Conservation (phyloP, 805 yeast genomes). For the Maudiozyma pseudohumilis region DNA sequence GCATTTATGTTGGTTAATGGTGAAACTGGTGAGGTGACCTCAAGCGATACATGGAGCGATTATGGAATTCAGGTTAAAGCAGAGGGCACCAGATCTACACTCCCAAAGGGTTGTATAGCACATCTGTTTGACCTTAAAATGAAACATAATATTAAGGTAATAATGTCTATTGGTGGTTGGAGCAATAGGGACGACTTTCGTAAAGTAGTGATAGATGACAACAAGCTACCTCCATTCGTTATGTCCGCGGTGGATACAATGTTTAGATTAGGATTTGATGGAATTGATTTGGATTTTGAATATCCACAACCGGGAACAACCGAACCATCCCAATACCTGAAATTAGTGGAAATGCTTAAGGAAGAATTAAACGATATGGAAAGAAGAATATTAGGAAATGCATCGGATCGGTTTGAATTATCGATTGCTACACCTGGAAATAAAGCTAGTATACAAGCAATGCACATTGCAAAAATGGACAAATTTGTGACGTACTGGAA, state of each 20-base stretch:
- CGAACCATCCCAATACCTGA: conserved; percentile 38
- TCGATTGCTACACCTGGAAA: conserved; percentile 75
- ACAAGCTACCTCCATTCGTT: conserved; percentile 38
- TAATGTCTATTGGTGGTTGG: conserved; percentile 84
- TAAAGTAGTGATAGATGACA: conserved; percentile 31
- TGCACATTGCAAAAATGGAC: conserved; percentile 48
- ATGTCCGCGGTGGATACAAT: conserved; percentile 39
- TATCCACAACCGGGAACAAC: conserved; percentile 43
- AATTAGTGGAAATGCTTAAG: conserved; percentile 35
- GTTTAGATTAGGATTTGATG: conserved; percentile 62
- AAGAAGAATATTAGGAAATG: conserved; percentile 11
- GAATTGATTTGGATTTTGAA: conserved; percentile 94
- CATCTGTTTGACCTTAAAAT: conserved; percentile 34
- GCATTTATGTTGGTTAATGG: conserved; percentile 60
- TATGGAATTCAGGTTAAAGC: conserved; percentile 29
- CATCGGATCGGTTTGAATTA: conserved; percentile 32
- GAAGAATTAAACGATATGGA: conserved; percentile 34
- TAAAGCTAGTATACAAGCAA: conserved; percentile 32
- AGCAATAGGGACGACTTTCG: conserved; percentile 42
- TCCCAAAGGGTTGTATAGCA: conserved; percentile 40
- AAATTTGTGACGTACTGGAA: conserved; percentile 60
- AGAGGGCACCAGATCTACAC: background rate
- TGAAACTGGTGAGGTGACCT: conserved; percentile 41
- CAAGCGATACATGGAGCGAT: conserved; percentile 64
- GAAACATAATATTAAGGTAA: conserved; percentile 36